These are phyloP conservation scores for Diutina sp. DNA, from an alignment of 1,139 yeast genomes.

Conservation along the genomic window DNA sequence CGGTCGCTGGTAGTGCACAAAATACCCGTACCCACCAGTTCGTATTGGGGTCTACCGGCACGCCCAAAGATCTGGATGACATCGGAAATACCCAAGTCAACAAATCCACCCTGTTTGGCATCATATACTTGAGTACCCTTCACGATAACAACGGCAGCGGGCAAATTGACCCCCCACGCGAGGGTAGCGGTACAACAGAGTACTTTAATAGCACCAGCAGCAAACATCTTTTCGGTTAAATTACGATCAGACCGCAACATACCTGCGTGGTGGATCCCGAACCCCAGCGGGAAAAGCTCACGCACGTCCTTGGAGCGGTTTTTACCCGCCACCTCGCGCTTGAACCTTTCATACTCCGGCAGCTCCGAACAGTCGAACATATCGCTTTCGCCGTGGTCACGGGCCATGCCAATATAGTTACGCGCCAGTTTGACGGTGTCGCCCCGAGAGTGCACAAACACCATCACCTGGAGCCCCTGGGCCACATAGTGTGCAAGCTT, in stretches of 20 bases:
- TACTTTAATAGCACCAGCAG: conserved; percentile 77
- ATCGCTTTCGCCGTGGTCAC: conserved; percentile 42
- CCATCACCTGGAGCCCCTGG: conserved; percentile 86
- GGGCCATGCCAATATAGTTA: conserved; percentile 47
- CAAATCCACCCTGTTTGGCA: conserved; percentile 87
- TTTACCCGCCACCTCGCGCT: conserved; percentile 53
- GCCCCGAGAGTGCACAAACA: conserved; percentile 89
- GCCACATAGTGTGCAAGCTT: conserved; percentile 57
- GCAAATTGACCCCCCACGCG: conserved; percentile 99
- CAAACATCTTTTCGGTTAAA: conserved; percentile 77
- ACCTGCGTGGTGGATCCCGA: conserved; percentile 97
- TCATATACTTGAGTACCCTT: conserved; percentile 96
- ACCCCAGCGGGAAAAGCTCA: conserved; percentile 71
- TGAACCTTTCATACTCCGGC: conserved; percentile 47
- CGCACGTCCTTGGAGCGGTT: conserved; percentile 69
- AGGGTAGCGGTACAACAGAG: conserved; percentile 93
- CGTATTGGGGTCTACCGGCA: conserved; percentile 98
- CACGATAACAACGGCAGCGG: conserved; percentile 94
- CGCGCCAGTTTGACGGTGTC: conserved; percentile 82
- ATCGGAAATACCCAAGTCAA: conserved; percentile 90
- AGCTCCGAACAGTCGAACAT: conserved; percentile 49
- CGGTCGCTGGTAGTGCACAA: conserved; percentile 74
- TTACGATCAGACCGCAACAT: conserved; percentile 88
- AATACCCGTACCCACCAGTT: conserved; percentile 84
- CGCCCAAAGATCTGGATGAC: conserved; percentile 97